Evolutionary conservation across 352 stramenopile species (phyloP), one percentile per base, ranked within the genome.

Genomic region (Phytopythium aichiense): DNA sequence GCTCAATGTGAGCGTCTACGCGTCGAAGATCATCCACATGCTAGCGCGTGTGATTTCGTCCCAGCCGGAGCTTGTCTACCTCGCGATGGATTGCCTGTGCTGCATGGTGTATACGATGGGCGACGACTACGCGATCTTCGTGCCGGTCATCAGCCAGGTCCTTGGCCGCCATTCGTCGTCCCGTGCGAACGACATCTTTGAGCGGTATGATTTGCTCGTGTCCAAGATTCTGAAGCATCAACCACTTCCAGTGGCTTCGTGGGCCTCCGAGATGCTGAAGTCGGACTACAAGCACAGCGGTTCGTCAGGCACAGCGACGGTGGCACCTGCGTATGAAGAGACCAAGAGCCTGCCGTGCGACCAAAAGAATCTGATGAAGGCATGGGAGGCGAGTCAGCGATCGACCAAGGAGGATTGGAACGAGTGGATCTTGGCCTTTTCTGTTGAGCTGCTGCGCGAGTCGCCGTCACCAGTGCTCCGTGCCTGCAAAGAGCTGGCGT

Each of bases 341-440:
- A 78, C 76, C 2, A 95, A 91, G 54, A 89, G 68, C 43, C 61
- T 94, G 22, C 87, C 87, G 20, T 92, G 83, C 56, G 84, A 95
- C 52, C 85, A 95, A 62, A 80, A 81, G 45, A 91, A 93, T 55
- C 65, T 96, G 23, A 81, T 91, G 71, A 93, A 94, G 52, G 87
- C 87, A 12, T 96, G 87, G 87, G 87, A 96, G 48, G 77, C 82
- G 43, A 89, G 85, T 12, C 85, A 96, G 51, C 78, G 86, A 50
- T 88, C 80, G 15, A 96, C 85, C 13, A 94, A 94, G 54, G 87
- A 96, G 61, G 98, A 99, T 67, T 99, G 97, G 97, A 96, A 94
- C 59, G 97, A 99, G 70, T 99, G 98, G 98, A 99, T 99, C 76
- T 79, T 97, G 9, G 79, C 92, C 0, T 97, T 99, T 55, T 97